Evolutionary conservation across 2,329 filamentous ascomycete genomes (phyloP).

Genomic region (Setomelanomma holmii): DNA sequence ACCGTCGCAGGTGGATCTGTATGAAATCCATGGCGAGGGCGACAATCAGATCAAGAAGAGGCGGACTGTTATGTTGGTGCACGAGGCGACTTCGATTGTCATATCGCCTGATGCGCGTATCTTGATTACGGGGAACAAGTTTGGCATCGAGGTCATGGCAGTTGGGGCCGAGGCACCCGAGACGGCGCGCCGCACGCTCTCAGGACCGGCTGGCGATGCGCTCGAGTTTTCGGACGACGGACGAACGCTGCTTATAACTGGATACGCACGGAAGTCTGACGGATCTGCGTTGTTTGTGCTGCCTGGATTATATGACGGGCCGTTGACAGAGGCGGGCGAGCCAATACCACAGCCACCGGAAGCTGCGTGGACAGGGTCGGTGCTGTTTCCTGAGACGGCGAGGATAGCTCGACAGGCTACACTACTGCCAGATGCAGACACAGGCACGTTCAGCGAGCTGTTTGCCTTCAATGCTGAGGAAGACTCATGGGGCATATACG

Average conservation of each 20-base stretch:
- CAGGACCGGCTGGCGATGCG: conserved; percentile 45
- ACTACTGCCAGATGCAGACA: conserved; percentile 47
- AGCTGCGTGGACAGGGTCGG: conserved; percentile 47
- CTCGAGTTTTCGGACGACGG: conserved; percentile 51
- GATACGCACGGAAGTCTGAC: conserved; percentile 44
- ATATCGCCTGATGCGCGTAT: conserved; percentile 83
- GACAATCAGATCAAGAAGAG: conserved; percentile 68
- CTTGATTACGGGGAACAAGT: conserved; percentile 82
- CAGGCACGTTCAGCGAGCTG: conserved; percentile 48
- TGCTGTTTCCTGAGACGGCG: conserved; percentile 51
- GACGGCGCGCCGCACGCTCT: conserved; percentile 44
- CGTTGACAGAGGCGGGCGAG: conserved; percentile 50
- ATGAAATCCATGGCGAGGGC: conserved; percentile 64
- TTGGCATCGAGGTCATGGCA: conserved; percentile 87
- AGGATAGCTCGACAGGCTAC: conserved; percentile 49
- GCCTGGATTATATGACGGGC: conserved; percentile 48
- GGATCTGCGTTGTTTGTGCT: conserved; percentile 49
- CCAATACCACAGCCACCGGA: conserved; percentile 47
- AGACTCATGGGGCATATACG: conserved; percentile 51
- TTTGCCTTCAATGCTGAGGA: conserved; percentile 52
- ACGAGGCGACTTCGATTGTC: conserved; percentile 78
- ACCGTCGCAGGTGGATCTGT: conserved; percentile 86
- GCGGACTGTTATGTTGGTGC: conserved; percentile 77
- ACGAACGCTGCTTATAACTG: conserved; percentile 48
- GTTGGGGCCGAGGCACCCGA: conserved; percentile 66